Percentiles rank a stretch among this genome's conserved stretches.
These are phyloP conservation scores for Rosa lucieae DNA, from an alignment of 306 rosid genomes.

Conservation along the genomic window DNA sequence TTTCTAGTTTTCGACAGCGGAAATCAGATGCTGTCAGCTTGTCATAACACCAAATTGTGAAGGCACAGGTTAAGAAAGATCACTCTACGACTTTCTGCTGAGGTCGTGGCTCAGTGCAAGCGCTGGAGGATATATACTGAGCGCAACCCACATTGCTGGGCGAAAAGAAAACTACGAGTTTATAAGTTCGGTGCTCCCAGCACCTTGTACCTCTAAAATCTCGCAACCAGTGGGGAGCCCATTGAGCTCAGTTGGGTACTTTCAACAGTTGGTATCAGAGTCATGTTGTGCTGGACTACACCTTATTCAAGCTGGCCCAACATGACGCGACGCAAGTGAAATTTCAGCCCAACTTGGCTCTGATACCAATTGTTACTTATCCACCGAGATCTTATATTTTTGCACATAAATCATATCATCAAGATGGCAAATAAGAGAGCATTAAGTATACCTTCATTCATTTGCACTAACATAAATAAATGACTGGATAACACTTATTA, in stretches of 20 bases:
- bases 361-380: background rate
- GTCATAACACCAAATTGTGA: background rate
- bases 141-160: background rate
- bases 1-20: background rate
- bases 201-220: rapidly evolving
- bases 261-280: background rate
- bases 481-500: too few species aligned
- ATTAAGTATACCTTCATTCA: too few species aligned
- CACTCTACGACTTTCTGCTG: background rate
- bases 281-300: background rate
- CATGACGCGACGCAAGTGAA: too few species aligned
- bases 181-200: too few species aligned
- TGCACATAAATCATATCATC: too few species aligned
- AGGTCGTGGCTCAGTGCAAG: background rate
- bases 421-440: too few species aligned
- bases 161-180: too few species aligned
- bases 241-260: too few species aligned
- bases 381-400: background rate
- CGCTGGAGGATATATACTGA: too few species aligned
- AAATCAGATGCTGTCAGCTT: background rate
- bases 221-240: too few species aligned
- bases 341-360: background rate
- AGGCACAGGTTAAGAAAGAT: background rate
- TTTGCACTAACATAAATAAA: too few species aligned
- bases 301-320: background rate